A percentile compares a stretch with the other conserved stretches of the same genome.
Evolutionary conservation across 1,284 basidiomycete species (phyloP).

Genomic region (Sphaerobolus stellatus): DNA sequence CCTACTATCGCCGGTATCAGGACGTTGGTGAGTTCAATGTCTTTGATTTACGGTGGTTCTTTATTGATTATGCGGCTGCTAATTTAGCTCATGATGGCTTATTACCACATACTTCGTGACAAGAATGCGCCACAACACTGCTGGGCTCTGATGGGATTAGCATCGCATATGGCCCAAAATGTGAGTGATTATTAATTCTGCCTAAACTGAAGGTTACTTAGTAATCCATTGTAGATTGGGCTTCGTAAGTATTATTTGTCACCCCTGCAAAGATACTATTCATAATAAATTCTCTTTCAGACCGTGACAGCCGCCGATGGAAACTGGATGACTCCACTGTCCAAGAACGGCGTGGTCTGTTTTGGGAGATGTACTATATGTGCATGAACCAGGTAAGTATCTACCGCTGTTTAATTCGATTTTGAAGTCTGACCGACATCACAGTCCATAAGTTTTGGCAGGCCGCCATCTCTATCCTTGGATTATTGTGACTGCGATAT

Average conservation of each 20-base stretch:
- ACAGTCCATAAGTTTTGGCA: constrained; percentile 9
- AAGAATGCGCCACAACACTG: constrained; percentile 11
- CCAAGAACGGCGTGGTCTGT: constrained; percentile 64
- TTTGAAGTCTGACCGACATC: background rate
- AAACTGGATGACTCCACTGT: constrained; percentile 55
- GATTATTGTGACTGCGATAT: constrained; percentile 11
- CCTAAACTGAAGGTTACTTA: background rate
- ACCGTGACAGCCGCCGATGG: constrained; percentile 71
- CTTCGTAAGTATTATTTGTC: constrained; percentile 50
- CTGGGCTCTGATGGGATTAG: constrained; percentile 60
- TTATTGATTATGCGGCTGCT: too few species aligned
- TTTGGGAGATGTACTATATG: constrained; percentile 60
- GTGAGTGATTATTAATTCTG: constrained; percentile 38
- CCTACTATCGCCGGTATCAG: constrained; percentile 12
- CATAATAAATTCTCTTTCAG: constrained; percentile 33
- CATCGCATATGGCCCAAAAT: constrained; percentile 65
- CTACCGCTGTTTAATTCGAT: background rate
- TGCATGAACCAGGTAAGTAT: constrained; percentile 8
- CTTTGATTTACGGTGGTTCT: too few species aligned
- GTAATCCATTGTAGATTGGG: constrained; percentile 46
- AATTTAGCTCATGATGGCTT: constrained; percentile 10
- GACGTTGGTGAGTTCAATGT: constrained; percentile 8
- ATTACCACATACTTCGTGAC: constrained; percentile 8
- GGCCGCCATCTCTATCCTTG: constrained; percentile 8
- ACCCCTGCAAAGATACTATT: background rate